These are phyloP conservation scores for Trichoderma gamsii DNA, from an alignment of 495 filamentous ascomycete genomes.

Conservation along the genomic window DNA sequence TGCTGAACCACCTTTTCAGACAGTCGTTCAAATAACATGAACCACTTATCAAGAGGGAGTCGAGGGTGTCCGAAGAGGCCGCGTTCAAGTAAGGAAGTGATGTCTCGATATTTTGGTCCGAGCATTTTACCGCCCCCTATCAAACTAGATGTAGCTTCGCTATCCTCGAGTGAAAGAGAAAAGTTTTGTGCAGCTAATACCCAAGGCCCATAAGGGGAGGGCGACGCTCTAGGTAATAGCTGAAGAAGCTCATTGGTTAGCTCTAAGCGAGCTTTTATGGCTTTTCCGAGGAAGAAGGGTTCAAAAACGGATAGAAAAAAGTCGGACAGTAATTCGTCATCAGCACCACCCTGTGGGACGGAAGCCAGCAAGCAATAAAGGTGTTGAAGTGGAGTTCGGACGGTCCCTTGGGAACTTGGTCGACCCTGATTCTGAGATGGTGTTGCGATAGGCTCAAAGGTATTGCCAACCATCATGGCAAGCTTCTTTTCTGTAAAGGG, in stretches of 20 bases:
- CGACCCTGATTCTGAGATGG: slow-evolving; percentile 39
- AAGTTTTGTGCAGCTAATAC: slow-evolving; percentile 30
- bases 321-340: slow-evolving; percentile 37
- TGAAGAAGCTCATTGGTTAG: slow-evolving; percentile 38
- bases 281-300: slow-evolving; percentile 41
- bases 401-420: slow-evolving; percentile 28
- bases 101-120: slow-evolving; percentile 62
- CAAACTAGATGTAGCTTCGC: slow-evolving; percentile 13
- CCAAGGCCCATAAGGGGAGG: slow-evolving; percentile 38
- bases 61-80: slow-evolving; percentile 48
- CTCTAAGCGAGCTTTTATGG: slow-evolving; percentile 35
- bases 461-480: slow-evolving; percentile 35
- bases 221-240: slow-evolving; percentile 31
- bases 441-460: slow-evolving; percentile 40
- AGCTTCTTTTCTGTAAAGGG: slow-evolving; percentile 76
- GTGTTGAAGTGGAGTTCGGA: slow-evolving; percentile 42
- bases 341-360: slow-evolving; percentile 35
- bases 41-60: slow-evolving; percentile 50
- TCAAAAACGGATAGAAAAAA: slow-evolving; percentile 38
- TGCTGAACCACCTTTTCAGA: slow-evolving; percentile 55
- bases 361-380: slow-evolving; percentile 44
- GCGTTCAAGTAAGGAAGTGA: slow-evolving; percentile 58
- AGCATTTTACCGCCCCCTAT: slow-evolving; percentile 21
- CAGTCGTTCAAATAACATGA: slow-evolving; percentile 52
- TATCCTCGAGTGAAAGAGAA: slow-evolving; percentile 18